Evolutionary conservation across 306 rosid species (phyloP).

Genomic region (Leucaena leucocephala): DNA sequence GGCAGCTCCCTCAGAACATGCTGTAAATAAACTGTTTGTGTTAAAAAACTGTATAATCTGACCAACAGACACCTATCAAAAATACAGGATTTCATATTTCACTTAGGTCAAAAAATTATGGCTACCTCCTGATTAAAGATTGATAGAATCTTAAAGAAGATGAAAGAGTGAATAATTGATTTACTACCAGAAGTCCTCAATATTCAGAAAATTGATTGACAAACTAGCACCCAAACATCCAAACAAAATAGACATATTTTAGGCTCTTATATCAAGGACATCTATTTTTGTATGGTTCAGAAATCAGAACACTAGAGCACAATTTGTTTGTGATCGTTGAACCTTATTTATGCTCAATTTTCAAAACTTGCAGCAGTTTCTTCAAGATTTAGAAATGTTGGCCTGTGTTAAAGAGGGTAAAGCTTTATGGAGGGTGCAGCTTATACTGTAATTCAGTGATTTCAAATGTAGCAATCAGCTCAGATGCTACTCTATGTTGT

Average conservation of each 20-base stretch:
- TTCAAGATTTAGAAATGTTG: not conserved
- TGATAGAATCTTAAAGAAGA: constrained; percentile 2
- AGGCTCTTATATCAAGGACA: not conserved
- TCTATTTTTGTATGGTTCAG: not conserved
- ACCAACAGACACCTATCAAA: not conserved
- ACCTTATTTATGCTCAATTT: not conserved
- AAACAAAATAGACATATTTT: not conserved
- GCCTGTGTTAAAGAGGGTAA: not conserved
- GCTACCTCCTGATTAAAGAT: not conserved
- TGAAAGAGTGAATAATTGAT: constrained; percentile 5
- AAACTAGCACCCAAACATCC: not conserved
- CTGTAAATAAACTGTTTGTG: constrained; percentile 44
- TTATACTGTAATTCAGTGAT: not conserved
- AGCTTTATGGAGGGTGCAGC: not conserved
- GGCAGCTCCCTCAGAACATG: constrained; percentile 79
- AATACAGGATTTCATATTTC: not conserved
- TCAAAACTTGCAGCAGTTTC: constrained; percentile 7
- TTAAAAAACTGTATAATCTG: constrained; percentile 13
- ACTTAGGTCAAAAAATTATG: not conserved
- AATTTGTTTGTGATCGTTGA: not conserved
- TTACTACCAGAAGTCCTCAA: constrained; percentile 1
- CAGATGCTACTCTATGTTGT: not conserved
- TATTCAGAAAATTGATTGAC: not conserved
- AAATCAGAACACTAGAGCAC: not conserved
- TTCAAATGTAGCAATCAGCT: not conserved